A percentile compares a stretch with the other conserved stretches of the same genome.
phyloP scores from a whole-genome alignment of 2,329 filamentous ascomycete genomes.

The Botrytis medusae region DNA sequence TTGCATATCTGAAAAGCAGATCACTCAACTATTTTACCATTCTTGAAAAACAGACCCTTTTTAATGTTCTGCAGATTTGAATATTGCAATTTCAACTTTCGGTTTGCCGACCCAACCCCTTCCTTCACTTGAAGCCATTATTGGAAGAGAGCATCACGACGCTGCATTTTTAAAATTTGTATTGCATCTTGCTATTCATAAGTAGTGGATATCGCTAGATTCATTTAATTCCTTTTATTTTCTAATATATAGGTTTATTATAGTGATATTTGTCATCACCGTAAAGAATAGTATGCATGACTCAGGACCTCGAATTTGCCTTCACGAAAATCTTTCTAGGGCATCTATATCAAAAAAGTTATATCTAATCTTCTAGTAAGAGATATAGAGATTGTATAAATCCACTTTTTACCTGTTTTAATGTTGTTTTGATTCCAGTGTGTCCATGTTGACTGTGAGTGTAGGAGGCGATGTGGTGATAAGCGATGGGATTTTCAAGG shows the following conservation, averaged over 20 bases:
- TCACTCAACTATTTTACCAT: background rate
- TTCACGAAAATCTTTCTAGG: fast-evolving
- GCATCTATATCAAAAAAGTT: too few relatives aligned
- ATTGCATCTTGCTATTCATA: fast-evolving
- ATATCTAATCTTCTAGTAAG: background rate
- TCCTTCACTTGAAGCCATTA: background rate
- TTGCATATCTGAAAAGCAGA: background rate
- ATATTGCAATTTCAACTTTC: background rate
- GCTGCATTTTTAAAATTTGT: fast-evolving
- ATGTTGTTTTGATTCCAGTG: background rate
- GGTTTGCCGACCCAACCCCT: background rate
- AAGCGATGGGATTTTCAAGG: background rate
- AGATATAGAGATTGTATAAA: background rate
- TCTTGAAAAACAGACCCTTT: background rate
- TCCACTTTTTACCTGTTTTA: background rate
- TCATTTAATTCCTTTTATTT: background rate
- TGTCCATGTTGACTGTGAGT: background rate
- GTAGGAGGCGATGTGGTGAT: background rate
- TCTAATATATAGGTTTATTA: background rate
- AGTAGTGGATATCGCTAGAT: fast-evolving
- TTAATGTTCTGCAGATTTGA: too few relatives aligned
- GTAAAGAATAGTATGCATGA: background rate
- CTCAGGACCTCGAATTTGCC: background rate
- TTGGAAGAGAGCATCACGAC: background rate
- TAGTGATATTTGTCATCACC: background rate